Conservation (phyloP, 1,139 yeast genomes). For the Candida mesenterica region DNA sequence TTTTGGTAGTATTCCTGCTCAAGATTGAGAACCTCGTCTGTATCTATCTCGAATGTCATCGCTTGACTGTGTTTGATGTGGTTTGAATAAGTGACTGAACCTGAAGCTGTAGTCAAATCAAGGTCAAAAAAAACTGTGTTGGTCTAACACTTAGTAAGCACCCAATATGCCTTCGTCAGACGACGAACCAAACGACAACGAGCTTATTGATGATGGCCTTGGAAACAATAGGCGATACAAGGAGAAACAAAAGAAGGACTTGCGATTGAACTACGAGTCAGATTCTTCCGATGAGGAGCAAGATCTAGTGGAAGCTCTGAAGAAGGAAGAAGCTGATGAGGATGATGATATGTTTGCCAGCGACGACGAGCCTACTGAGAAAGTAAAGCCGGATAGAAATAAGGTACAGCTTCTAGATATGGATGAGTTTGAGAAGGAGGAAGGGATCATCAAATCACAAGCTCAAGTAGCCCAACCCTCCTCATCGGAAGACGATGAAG, state of each 20-base stretch:
- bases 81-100: conserved; percentile 11
- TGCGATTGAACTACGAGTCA: conserved; percentile 31
- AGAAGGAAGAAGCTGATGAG: conserved; percentile 11
- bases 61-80: conserved; percentile 7
- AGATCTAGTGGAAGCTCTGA: conserved; percentile 11
- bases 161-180: conserved; percentile 2
- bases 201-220: conserved; percentile 23
- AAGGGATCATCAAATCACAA: too few relatives aligned
- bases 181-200: conserved; percentile 7
- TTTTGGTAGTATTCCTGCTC: conserved; percentile 59
- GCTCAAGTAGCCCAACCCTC: too few relatives aligned
- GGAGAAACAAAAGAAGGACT: conserved; percentile 19
- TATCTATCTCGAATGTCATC: conserved; percentile 25
- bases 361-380: conserved; percentile 8
- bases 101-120: too few relatives aligned
- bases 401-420: conserved; percentile 31
- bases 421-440: conserved; percentile 23
- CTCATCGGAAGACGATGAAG: conserved; percentile 5
- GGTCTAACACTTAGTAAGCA: conserved; percentile 2
- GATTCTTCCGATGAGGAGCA: conserved; percentile 29
- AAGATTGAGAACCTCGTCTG: conserved; percentile 50
- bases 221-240: conserved; percentile 25
- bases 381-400: not conserved
- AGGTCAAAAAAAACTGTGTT: not conserved
- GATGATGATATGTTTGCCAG: conserved; percentile 44